These are phyloP conservation scores for Globisporangium okanoganense DNA, from an alignment of 352 stramenopile species.

Conservation along the genomic window DNA sequence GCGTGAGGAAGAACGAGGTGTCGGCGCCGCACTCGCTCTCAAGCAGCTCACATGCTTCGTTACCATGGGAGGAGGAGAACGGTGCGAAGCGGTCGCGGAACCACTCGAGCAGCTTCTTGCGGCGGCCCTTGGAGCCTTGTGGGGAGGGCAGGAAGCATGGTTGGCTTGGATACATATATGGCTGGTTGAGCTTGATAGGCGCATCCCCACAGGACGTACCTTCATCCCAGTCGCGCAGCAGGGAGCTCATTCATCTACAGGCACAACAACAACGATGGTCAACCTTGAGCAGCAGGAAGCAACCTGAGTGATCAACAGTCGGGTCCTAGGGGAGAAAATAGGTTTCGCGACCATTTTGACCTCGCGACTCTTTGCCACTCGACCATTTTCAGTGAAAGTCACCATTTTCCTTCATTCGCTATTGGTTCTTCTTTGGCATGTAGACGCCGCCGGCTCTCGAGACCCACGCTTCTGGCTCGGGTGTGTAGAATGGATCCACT, in stretches of 20 bases:
- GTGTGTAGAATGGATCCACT: slow-evolving; percentile 59
- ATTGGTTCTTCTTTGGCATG: slow-evolving; percentile 35
- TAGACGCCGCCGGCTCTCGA: slow-evolving; percentile 80
- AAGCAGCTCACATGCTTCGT: slow-evolving; percentile 23
- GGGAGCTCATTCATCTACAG: slow-evolving; percentile 38
- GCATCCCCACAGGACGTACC: slow-evolving; percentile 21
- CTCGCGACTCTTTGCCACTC: not conserved
- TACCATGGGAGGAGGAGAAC: not conserved
- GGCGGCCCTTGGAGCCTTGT: slow-evolving; percentile 41
- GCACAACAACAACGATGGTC: not conserved
- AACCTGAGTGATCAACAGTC: not conserved
- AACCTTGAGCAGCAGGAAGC: not conserved
- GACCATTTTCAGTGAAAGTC: not conserved
- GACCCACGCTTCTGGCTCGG: slow-evolving; percentile 66
- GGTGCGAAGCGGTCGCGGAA: slow-evolving; percentile 31
- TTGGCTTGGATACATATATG: not conserved
- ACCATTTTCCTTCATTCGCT: not conserved
- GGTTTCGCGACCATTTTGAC: not conserved
- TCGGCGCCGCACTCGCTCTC: slow-evolving; percentile 42
- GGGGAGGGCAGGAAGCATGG: not conserved
- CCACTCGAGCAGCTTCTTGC: slow-evolving; percentile 55
- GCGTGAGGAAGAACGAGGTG: slow-evolving; percentile 51
- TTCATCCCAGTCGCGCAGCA: slow-evolving; percentile 71
- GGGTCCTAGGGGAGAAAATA: not conserved
- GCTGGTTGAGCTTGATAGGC: not conserved